A percentile compares a stretch with the other conserved stretches of the same genome.
Conservation (phyloP, 1,284 basidiomycete genomes). For the Moesziomyces globuligerus region DNA sequence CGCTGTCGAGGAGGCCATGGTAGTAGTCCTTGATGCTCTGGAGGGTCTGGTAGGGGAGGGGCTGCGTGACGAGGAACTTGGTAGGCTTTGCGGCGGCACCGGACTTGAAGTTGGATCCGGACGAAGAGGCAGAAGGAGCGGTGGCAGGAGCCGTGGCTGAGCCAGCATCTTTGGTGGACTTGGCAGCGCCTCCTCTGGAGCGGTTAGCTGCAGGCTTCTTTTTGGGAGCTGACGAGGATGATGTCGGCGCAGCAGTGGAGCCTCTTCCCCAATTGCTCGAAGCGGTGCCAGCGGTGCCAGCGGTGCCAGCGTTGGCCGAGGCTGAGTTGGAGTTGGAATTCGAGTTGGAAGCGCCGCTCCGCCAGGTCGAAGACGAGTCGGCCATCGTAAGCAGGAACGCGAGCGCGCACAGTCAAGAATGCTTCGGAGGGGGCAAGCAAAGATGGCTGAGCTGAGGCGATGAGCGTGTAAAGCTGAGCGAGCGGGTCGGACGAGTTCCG, state of each 20-base stretch:
- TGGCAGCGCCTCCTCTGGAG: constrained; percentile 8
- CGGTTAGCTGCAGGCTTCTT: constrained; percentile 16
- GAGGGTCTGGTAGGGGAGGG: constrained; percentile 33
- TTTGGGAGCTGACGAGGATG: not conserved
- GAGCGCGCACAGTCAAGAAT: no score
- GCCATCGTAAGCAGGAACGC: no score
- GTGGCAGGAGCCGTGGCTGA: constrained; percentile 1
- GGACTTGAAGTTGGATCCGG: constrained; percentile 28
- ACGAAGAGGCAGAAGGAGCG: constrained; percentile 3
- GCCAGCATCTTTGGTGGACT: not conserved
- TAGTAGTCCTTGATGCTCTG: constrained; percentile 51
- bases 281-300: not conserved
- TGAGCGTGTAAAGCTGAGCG: no score
- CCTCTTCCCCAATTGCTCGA: constrained; percentile 32
- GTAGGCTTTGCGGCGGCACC: constrained; percentile 26
- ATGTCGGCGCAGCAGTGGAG: constrained; percentile 9
- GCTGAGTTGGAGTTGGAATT: not conserved
- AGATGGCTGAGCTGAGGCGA: no score
- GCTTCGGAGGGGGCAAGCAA: no score
- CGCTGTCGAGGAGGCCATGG: constrained; percentile 40
- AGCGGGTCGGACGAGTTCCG: no score
- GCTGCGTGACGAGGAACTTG: constrained; percentile 48
- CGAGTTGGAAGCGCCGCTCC: constrained; percentile 12
- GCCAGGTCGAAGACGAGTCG: constrained; percentile 37
- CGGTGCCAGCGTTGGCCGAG: constrained; percentile 5